Evolutionary conservation across 164 flowering plant species (phyloP).

Genomic region (Aristolochia contorta): DNA sequence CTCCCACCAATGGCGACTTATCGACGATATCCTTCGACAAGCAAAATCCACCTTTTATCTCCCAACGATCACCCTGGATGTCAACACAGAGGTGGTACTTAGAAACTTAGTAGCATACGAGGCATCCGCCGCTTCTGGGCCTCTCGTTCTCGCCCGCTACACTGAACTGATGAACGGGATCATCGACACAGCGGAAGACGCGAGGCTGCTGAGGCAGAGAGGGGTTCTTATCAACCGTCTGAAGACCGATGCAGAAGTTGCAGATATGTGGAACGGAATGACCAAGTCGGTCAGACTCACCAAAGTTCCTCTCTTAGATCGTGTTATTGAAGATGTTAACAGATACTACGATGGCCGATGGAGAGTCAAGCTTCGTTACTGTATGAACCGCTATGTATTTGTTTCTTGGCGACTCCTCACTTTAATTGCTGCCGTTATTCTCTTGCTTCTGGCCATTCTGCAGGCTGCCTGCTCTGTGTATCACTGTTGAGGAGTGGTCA

Average conservation of each 20-base stretch:
- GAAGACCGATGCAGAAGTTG: slow-evolving; percentile 17
- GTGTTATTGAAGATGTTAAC: slow-evolving; percentile 15
- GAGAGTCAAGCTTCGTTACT: slow-evolving; percentile 3
- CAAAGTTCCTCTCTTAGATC: slow-evolving; percentile 6
- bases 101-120: slow-evolving; percentile 24
- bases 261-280: slow-evolving; percentile 15
- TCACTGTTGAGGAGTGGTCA: slow-evolving; percentile 23
- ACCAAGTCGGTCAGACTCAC: slow-evolving; percentile 14
- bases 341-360: slow-evolving; percentile 9
- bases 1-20: slow-evolving; percentile 5
- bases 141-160: slow-evolving; percentile 17
- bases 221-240: slow-evolving; percentile 14
- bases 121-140: slow-evolving; percentile 11
- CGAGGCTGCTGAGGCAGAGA: slow-evolving; percentile 11
- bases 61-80: slow-evolving; percentile 9
- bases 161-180: slow-evolving; percentile 22
- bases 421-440: slow-evolving; percentile 9
- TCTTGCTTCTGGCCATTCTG: slow-evolving; percentile 8
- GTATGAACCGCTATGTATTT: slow-evolving; percentile 11
- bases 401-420: slow-evolving; percentile 14
- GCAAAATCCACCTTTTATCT: slow-evolving; percentile 6
- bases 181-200: slow-evolving; percentile 19
- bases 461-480: slow-evolving; percentile 13
- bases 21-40: slow-evolving; percentile 6
- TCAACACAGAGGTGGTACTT: slow-evolving; percentile 7